Evolutionary conservation across 768 basidiomycete genomes (phyloP).

Genomic region (Tephrocybe rancida): DNA sequence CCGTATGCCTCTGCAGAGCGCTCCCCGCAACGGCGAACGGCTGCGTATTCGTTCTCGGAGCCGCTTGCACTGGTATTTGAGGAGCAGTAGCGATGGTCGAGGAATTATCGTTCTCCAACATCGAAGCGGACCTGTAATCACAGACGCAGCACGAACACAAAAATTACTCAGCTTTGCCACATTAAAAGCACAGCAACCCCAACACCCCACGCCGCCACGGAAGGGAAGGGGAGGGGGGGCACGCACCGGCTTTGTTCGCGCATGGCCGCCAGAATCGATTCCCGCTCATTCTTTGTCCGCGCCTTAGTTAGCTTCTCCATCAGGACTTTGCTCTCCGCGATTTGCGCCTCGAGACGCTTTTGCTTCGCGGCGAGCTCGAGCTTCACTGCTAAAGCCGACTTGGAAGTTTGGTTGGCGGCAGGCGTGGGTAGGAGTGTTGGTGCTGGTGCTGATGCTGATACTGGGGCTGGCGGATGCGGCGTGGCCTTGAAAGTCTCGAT

Average conservation of each 20-base stretch:
- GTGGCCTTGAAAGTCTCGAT: slow-evolving; percentile 45
- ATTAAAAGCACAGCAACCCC: slow-evolving; percentile 5
- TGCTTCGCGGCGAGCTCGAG: slow-evolving; percentile 49
- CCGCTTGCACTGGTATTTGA: background rate
- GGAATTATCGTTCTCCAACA: slow-evolving; percentile 35
- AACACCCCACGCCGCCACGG: slow-evolving; percentile 6
- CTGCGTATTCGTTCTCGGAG: background rate
- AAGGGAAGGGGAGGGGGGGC: slow-evolving; percentile 3
- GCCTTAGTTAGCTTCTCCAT: slow-evolving; percentile 49
- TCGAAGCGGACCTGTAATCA: slow-evolving; percentile 26
- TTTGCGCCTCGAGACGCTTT: slow-evolving; percentile 49
- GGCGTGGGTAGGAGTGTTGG: background rate
- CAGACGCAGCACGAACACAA: slow-evolving; percentile 18
- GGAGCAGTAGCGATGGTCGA: background rate
- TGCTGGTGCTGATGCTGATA: slow-evolving; percentile 1
- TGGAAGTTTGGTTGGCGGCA: background rate
- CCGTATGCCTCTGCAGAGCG: slow-evolving; percentile 9
- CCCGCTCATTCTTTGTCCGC: slow-evolving; percentile 53
- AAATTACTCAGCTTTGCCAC: slow-evolving; percentile 23
- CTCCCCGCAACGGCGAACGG: background rate
- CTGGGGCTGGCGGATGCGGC: slow-evolving; percentile 12
- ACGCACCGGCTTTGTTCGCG: slow-evolving; percentile 59
- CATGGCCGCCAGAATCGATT: slow-evolving; percentile 44
- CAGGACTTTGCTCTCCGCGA: slow-evolving; percentile 52
- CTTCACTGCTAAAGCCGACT: slow-evolving; percentile 4